Base-by-base conservation (phyloP, 768 basidiomycete species). In the Suillus discolor region DNA sequence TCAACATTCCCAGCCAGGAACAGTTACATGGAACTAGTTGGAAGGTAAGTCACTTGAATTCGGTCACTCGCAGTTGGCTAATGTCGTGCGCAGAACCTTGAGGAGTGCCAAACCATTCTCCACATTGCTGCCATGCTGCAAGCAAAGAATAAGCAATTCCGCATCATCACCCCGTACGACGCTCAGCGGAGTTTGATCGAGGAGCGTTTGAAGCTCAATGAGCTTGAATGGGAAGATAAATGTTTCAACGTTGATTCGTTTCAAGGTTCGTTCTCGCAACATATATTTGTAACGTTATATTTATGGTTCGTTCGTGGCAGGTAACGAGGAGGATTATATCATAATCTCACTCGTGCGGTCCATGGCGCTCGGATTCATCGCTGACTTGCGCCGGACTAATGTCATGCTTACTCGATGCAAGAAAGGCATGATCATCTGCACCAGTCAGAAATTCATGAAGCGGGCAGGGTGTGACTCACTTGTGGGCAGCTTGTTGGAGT, bases 371-470 rank as follows among this genome's bases (percentile, higher is more conserved):
- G 93, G 93, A 6, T 95, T 95, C 68, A 79, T 95, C 41, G 72
- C 75, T 16, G 88, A 88, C 70, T 68, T 82, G 12, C 83, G 89
- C 36, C 83, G 93, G 20, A 89, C 90, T 62, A 94, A 95, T 87
- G 93, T 95, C 65, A 93, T 95, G 92, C 87, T 94, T 9, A 89
- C 88, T 57, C 85, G 93, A 44, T 93, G 89, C 82, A 89, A 90
- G 74, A 81, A 78, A 60, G 89, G 87, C 38, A 94, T 94, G 92
- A 87, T 87, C 65, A 89, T 95, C 69, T 80, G 89, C 61, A 82
- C 89, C 25, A 91, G 81, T 70, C 79, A 80, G 68, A 78, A 78
- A 20, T 94, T 94, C 71, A 78, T 94, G 47, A 68, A 72, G n/a
- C 83, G 83, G 12, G 71, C 75, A 71, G 92, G 86, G 61, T 74